Conservation (phyloP, 345 rosid genomes). For the Citrus inodora region DNA sequence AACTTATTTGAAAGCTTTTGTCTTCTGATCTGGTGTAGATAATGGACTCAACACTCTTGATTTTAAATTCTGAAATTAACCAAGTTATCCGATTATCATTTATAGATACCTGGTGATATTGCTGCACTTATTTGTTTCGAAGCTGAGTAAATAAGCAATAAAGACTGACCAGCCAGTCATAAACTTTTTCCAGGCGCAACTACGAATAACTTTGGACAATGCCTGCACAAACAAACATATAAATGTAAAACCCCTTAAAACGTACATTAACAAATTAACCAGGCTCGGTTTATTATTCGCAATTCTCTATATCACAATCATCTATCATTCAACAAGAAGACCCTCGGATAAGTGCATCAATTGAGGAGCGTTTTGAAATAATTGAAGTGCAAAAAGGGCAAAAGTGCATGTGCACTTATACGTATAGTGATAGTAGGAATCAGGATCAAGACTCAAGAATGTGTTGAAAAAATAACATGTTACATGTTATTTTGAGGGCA, state of each 20-base stretch:
- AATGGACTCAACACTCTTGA: neutral
- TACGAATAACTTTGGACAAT: conserved; percentile 48
- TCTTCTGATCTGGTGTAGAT: conserved; percentile 52
- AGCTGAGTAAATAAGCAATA: conserved; percentile 46
- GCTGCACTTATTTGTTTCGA: conserved; percentile 80
- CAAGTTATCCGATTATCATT: neutral
- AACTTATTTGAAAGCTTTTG: conserved; percentile 76
- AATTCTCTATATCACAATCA: neutral
- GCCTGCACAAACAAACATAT: conserved; percentile 34
- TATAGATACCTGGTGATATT: conserved; percentile 56
- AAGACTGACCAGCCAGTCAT: conserved; percentile 64
- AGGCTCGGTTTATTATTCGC: neutral
- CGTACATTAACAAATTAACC: neutral
- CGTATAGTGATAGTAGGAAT: too few species aligned
- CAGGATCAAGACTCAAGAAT: too few species aligned
- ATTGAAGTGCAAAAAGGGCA: too few species aligned
- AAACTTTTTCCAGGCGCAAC: conserved; percentile 77
- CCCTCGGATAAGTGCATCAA: neutral
- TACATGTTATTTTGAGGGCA: too few species aligned
- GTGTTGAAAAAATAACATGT: too few species aligned
- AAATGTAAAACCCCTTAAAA: neutral
- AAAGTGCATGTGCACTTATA: too few species aligned
- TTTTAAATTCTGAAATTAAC: neutral
- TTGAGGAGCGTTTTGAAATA: neutral
- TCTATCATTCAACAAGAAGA: neutral